Evolutionary conservation across 2,329 filamentous ascomycete genomes (phyloP).

Genomic region (Emergomyces africanus): DNA sequence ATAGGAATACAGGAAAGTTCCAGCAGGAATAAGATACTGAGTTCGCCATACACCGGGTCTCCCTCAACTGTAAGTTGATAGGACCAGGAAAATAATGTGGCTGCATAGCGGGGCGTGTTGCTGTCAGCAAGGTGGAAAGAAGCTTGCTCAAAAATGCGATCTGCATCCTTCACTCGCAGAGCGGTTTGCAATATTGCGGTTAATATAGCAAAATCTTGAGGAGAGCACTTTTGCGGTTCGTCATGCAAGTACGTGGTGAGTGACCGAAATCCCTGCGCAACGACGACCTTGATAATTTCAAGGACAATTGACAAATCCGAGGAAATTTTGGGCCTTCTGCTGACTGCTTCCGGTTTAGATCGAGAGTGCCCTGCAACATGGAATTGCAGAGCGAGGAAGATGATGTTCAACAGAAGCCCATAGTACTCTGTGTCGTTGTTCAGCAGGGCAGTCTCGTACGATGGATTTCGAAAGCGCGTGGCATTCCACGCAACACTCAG

Average conservation of each 20-base stretch:
- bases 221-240: conserved; percentile 48
- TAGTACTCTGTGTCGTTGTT: conserved; percentile 57
- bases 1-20: conserved; percentile 70
- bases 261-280: conserved; percentile 69
- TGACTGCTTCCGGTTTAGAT: conserved; percentile 22
- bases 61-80: conserved; percentile 64
- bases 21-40: conserved; percentile 78
- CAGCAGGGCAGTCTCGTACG: conserved; percentile 48
- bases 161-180: conserved; percentile 63
- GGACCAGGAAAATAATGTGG: conserved; percentile 85
- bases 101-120: conserved; percentile 65
- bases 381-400: conserved; percentile 65
- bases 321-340: conserved; percentile 25
- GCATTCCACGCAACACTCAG: conserved; percentile 49
- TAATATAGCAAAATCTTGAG: conserved; percentile 73
- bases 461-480: conserved; percentile 39
- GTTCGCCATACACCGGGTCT: conserved; percentile 85
- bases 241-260: conserved; percentile 75
- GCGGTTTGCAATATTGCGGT: conserved; percentile 81
- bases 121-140: conserved; percentile 53
- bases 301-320: conserved; percentile 49
- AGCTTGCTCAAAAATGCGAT: conserved; percentile 57
- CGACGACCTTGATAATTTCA: conserved; percentile 65
- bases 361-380: conserved; percentile 26
- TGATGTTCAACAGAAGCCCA: conserved; percentile 66